Percentiles rank a stretch among this genome's conserved stretches.
Evolutionary conservation across 768 basidiomycete species (phyloP).

Genomic region (Tylopilus rubrobrunneus): DNA sequence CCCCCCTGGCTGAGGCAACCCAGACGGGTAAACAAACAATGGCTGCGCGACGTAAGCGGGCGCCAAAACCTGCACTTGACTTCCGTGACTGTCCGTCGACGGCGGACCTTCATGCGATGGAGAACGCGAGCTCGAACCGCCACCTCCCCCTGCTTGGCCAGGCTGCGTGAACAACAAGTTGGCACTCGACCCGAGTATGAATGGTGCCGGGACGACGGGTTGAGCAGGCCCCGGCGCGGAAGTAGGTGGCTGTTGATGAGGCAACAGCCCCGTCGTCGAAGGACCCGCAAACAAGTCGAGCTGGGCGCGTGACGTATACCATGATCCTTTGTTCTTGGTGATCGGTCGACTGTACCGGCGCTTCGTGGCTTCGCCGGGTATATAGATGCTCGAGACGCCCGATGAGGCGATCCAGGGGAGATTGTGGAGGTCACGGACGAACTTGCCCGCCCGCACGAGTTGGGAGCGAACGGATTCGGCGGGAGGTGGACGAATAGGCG

Average conservation of each 20-base stretch:
- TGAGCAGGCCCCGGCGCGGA: constrained; percentile 3
- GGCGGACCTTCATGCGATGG: constrained; percentile 29
- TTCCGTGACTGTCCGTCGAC: constrained; percentile 32
- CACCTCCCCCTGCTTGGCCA: constrained; percentile 3
- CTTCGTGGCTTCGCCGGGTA: constrained; percentile 35
- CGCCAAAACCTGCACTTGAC: constrained; percentile 22
- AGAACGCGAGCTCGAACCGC: constrained; percentile 23
- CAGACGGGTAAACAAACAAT: constrained; percentile 28
- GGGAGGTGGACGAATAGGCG: constrained; percentile 37
- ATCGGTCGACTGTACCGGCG: constrained; percentile 29
- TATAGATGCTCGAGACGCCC: constrained; percentile 45
- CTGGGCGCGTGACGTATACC: constrained; percentile 28
- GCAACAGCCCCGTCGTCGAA: constrained; percentile 29
- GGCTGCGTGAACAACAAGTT: constrained; percentile 29
- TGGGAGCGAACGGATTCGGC: constrained; percentile 34
- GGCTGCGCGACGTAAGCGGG: constrained; percentile 31
- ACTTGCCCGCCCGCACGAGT: constrained; percentile 33
- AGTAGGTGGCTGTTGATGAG: constrained; percentile 9
- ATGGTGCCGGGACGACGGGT: constrained; percentile 21
- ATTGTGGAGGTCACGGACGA: constrained; percentile 36
- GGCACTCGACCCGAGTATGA: constrained; percentile 29
- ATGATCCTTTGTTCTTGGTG: constrained; percentile 23
- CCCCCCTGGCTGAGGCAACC: constrained; percentile 29
- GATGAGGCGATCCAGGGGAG: constrained; percentile 48
- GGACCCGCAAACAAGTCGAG: constrained; percentile 31